These are phyloP conservation scores for Tirmania nivea DNA, from an alignment of 495 filamentous ascomycete genomes.

Conservation along the genomic window DNA sequence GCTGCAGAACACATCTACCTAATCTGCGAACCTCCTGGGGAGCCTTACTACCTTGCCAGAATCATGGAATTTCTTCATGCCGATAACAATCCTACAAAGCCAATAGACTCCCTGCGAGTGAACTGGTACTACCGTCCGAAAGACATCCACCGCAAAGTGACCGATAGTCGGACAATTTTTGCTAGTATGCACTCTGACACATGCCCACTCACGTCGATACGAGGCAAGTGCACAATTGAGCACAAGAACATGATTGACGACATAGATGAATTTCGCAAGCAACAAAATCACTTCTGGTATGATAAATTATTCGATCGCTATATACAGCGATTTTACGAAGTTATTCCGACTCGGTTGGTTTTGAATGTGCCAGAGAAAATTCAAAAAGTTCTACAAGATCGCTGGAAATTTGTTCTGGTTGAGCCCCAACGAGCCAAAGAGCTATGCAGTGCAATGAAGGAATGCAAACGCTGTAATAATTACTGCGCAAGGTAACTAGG, in stretches of 20 bases:
- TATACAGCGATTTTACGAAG: conserved; percentile 92
- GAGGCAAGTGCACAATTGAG: conserved; percentile 73
- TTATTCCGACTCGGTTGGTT: conserved; percentile 75
- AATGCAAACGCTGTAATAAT: conserved; percentile 70
- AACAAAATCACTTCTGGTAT: conserved; percentile 78
- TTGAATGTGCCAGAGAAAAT: conserved; percentile 90
- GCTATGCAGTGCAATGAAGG: conserved; percentile 85
- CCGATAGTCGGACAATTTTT: conserved; percentile 73
- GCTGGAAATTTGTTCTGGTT: conserved; percentile 86
- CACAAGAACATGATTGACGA: conserved; percentile 72
- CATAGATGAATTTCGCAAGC: conserved; percentile 62
- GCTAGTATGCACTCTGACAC: conserved; percentile 97
- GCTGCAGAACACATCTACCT: conserved; percentile 80
- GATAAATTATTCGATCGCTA: conserved; percentile 96
- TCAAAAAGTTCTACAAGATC: conserved; percentile 81
- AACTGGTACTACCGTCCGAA: conserved; percentile 98
- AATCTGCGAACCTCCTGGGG: conserved; percentile 89
- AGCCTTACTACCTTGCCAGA: conserved; percentile 90
- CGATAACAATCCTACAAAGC: conserved; percentile 44
- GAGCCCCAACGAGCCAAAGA: conserved; percentile 84
- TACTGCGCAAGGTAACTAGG: conserved; percentile 67
- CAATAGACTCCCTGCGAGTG: conserved; percentile 70
- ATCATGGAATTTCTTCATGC: conserved; percentile 93
- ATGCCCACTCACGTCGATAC: conserved; percentile 73
- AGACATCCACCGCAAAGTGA: conserved; percentile 78